These are phyloP conservation scores for Rhododendron molle DNA, from an alignment of 148 eudicot genomes.

Conservation along the genomic window DNA sequence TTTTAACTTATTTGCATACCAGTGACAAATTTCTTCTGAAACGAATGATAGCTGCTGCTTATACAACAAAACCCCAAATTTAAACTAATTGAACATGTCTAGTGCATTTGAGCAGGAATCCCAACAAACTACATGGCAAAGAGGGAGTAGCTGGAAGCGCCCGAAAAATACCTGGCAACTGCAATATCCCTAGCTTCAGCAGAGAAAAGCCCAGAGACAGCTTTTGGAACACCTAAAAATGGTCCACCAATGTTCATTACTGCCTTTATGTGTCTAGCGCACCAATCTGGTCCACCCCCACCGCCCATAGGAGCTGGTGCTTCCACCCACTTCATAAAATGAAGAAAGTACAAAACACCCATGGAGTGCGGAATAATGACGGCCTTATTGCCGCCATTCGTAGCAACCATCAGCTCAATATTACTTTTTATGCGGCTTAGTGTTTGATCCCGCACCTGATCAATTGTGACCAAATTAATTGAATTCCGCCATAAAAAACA, in stretches of 20 bases:
- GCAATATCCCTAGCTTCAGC: constrained; percentile 97
- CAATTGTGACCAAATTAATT: constrained; percentile 9
- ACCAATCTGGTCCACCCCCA: constrained; percentile 94
- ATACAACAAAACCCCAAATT: neutral
- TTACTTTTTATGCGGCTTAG: constrained; percentile 82
- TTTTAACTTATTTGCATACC: neutral
- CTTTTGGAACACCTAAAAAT: constrained; percentile 90
- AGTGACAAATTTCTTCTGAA: neutral
- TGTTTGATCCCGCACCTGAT: constrained; percentile 87
- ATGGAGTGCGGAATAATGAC: constrained; percentile 94
- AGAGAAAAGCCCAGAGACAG: constrained; percentile 86
- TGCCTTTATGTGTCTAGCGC: constrained; percentile 80
- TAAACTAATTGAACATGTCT: neutral
- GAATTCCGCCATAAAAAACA: neutral
- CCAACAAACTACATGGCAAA: neutral
- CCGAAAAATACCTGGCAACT: constrained; percentile 59
- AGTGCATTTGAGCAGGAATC: neutral
- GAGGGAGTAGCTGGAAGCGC: neutral
- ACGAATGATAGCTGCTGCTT: neutral
- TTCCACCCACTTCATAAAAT: constrained; percentile 99
- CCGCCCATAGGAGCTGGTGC: constrained; percentile 99
- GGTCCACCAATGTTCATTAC: constrained; percentile 98
- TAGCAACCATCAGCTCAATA: constrained; percentile 90
- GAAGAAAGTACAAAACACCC: constrained; percentile 90
- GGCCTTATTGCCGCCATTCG: constrained; percentile 88